These are phyloP conservation scores for Fusarium coffeatum DNA, from an alignment of 2,329 filamentous ascomycete genomes.

Conservation along the genomic window DNA sequence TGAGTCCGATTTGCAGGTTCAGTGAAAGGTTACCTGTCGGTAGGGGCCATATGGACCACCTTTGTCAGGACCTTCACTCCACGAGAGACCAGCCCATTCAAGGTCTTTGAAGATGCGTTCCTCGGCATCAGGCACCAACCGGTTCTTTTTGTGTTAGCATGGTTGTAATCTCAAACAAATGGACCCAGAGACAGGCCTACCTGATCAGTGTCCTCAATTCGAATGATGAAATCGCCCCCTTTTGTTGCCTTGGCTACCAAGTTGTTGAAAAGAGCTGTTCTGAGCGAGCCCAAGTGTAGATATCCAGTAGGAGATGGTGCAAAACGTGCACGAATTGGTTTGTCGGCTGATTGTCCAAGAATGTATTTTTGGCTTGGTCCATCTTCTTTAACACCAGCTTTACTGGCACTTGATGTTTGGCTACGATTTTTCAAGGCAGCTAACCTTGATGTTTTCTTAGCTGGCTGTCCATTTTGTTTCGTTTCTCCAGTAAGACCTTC, in stretches of 20 bases:
- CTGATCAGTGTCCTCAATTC: slow-evolving; percentile 96
- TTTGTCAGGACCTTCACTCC: slow-evolving; percentile 93
- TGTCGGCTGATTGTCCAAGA: slow-evolving; percentile 65
- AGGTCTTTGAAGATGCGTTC: slow-evolving; percentile 81
- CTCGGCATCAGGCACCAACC: slow-evolving; percentile 84
- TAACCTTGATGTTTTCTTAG: slow-evolving; percentile 33
- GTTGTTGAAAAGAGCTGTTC: slow-evolving; percentile 96
- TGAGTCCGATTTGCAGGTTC: background rate
- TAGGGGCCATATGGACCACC: slow-evolving; percentile 89
- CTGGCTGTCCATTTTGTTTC: background rate
- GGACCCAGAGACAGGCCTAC: slow-evolving; percentile 57
- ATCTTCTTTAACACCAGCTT: background rate
- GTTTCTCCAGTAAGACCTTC: background rate
- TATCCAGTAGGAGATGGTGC: slow-evolving; percentile 96
- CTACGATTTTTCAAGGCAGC: slow-evolving; percentile 43
- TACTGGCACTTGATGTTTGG: background rate
- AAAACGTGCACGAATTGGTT: slow-evolving; percentile 73
- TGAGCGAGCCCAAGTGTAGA: slow-evolving; percentile 88
- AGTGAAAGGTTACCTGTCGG: slow-evolving; percentile 70
- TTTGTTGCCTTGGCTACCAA: slow-evolving; percentile 84
- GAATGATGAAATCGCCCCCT: slow-evolving; percentile 87
- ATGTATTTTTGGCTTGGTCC: slow-evolving; percentile 44
- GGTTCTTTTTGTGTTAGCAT: slow-evolving; percentile 66
- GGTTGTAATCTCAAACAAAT: background rate
- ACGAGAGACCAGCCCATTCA: slow-evolving; percentile 87